Evolutionary conservation across 805 yeast genomes (phyloP).

Genomic region (Teunomyces atbi): DNA sequence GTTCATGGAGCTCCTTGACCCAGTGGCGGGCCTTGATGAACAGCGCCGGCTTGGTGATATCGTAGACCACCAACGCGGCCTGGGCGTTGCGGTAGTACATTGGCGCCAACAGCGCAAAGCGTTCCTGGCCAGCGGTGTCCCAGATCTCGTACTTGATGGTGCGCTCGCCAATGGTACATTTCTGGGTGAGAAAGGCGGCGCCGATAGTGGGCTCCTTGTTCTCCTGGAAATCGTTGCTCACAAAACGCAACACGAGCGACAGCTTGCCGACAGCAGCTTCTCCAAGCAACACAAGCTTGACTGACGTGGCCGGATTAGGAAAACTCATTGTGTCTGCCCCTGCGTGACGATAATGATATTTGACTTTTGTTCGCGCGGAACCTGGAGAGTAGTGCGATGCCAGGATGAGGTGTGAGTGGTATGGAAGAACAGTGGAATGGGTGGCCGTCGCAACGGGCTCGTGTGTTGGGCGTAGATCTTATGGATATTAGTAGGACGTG

Average conservation of each 20-base stretch:
- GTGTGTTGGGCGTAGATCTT: no score
- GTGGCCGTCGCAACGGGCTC: no score
- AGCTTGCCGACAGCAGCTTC: conserved; percentile 99
- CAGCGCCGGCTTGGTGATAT: conserved; percentile 90
- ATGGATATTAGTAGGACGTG: no score
- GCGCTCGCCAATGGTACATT: conserved; percentile 81
- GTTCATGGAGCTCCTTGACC: conserved; percentile 95
- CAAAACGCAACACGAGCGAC: conserved; percentile 87
- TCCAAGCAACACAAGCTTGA: conserved; percentile 87
- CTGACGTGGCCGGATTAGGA: conserved; percentile 57
- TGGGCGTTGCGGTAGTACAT: conserved; percentile 97
- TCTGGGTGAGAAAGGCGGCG: conserved; percentile 94
- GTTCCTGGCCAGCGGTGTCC: conserved; percentile 98
- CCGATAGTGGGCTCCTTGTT: conserved; percentile 98
- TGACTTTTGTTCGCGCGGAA: no score
- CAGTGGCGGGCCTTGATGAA: conserved; percentile 94
- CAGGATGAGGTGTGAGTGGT: no score
- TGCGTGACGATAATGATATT: no score
- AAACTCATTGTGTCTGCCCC: conserved; percentile 18
- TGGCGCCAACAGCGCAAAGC: conserved; percentile 95
- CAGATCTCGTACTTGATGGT: conserved; percentile 91
- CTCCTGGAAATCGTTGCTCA: conserved; percentile 92
- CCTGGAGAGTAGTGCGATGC: no score
- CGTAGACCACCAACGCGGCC: conserved; percentile 94
- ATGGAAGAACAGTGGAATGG: no score